phyloP scores from a whole-genome alignment of 2,329 filamentous ascomycete species.

The Cladorrhinum sp. region DNA sequence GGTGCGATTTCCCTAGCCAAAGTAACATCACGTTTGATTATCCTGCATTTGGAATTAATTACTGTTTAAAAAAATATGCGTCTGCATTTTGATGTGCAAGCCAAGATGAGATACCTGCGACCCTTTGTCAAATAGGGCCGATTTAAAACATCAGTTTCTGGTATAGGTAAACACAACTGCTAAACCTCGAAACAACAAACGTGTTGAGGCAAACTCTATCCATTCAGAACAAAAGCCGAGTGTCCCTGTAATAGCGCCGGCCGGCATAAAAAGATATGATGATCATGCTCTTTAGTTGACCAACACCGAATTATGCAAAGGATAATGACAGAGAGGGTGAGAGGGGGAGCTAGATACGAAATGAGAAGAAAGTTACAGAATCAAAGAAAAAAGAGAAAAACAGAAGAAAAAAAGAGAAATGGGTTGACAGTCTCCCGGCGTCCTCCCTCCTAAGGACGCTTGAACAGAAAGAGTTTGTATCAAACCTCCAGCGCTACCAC shows the following conservation, averaged over 20 bases:
- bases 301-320: constrained; percentile 9
- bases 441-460: no score
- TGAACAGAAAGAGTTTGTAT: not conserved
- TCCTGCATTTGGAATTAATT: not conserved
- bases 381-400: not conserved
- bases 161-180: no score
- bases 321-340: not conserved
- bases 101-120: no score
- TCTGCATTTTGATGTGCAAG: no score
- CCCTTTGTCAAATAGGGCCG: no score
- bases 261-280: not conserved
- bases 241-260: not conserved
- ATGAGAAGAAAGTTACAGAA: not conserved
- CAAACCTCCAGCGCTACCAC: not conserved
- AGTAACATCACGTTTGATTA: not conserved
- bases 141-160: no score
- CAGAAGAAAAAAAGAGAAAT: no score
- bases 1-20: not conserved
- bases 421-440: no score
- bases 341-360: not conserved
- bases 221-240: not conserved
- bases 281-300: constrained; percentile 5
- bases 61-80: no score
- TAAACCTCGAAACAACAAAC: no score
- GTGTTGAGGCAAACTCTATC: not conserved